These are phyloP conservation scores for Ascochyta clinopodiicola DNA, from an alignment of 2,329 filamentous ascomycete species.

Conservation along the genomic window DNA sequence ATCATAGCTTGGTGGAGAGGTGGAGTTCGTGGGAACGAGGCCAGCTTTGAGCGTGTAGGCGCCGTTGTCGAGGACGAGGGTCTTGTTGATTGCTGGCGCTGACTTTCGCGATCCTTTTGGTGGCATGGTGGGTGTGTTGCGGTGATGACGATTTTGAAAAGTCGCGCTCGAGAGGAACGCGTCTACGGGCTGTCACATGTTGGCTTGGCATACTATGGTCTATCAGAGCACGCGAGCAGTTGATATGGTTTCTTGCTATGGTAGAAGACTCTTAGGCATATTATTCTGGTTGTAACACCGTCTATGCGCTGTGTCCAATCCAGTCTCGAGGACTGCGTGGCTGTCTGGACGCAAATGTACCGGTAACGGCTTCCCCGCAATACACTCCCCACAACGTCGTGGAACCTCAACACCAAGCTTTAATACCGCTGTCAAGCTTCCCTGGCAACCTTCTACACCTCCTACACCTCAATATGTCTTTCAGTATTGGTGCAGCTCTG, in stretches of 20 bases:
- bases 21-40: conserved; percentile 57
- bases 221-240: too few species aligned
- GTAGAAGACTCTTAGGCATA: too few species aligned
- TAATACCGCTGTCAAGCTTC: conserved; percentile 7
- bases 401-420: conserved; percentile 9
- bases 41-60: conserved; percentile 91
- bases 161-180: background rate
- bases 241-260: too few species aligned
- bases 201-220: background rate
- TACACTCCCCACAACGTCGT: background rate
- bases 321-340: too few species aligned
- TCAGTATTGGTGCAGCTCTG: background rate
- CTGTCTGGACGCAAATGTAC: too few species aligned
- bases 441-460: background rate
- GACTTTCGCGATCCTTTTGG: conserved; percentile 43
- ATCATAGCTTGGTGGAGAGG: conserved; percentile 33
- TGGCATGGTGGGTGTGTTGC: conserved; percentile 30
- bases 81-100: conserved; percentile 49
- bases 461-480: background rate
- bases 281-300: too few species aligned
- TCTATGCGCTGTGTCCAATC: too few species aligned
- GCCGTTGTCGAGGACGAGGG: conserved; percentile 92
- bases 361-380: too few species aligned
- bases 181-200: conserved; percentile 8
- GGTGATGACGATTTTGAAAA: background rate